Conservation (phyloP, 768 basidiomycete species). For the Hericium rajendrae region DNA sequence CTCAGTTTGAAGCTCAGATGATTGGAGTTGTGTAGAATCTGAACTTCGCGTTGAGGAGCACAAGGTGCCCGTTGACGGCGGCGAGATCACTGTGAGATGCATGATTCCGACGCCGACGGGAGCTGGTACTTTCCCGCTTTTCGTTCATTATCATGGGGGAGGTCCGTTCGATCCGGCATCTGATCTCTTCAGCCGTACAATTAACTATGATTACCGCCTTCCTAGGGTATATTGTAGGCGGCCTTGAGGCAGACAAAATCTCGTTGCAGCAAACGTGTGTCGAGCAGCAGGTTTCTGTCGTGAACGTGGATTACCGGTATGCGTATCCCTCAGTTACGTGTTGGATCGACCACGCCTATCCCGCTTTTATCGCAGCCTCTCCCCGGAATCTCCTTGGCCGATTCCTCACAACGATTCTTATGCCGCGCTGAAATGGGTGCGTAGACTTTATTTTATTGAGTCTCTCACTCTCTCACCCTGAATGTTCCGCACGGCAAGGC, state of each 20-base stretch:
- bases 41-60: not conserved
- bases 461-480: not conserved
- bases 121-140: not conserved
- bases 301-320: not conserved
- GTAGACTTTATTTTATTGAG: not conserved
- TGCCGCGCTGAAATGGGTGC: not conserved
- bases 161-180: not conserved
- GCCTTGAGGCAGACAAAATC: not conserved
- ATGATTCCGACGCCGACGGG: not conserved
- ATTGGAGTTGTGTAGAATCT: not conserved
- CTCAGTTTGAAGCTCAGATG: not conserved
- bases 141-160: not conserved
- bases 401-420: not conserved
- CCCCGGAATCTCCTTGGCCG: not conserved
- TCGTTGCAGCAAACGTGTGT: not conserved
- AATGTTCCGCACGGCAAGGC: not conserved
- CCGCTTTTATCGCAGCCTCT: not conserved
- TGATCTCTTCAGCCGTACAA: not conserved
- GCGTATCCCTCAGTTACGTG: no score
- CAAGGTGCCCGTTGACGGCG: not conserved
- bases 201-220: not conserved
- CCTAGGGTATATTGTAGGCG: not conserved
- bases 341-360: no score
- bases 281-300: not conserved
- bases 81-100: not conserved